A percentile compares a stretch with the other conserved stretches of the same genome.
phyloP scores from a whole-genome alignment of 2,329 filamentous ascomycete genomes.

The Dactylellina cionopaga region DNA sequence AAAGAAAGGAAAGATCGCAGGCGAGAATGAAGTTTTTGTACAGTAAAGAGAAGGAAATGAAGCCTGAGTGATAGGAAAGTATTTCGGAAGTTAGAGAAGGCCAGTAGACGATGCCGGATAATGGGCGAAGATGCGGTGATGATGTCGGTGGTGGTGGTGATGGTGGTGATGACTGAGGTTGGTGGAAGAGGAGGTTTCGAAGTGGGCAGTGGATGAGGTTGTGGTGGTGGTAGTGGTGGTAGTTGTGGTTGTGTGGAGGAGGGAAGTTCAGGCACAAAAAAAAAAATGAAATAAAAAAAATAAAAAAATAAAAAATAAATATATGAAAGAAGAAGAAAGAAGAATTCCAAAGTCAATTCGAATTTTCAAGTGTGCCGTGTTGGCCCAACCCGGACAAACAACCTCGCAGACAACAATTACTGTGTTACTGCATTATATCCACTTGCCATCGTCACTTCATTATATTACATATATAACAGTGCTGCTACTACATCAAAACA shows the following conservation, averaged over 20 bases:
- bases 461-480: too few species aligned
- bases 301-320: constrained; percentile 1
- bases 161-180: constrained; percentile 8
- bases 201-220: constrained; percentile 6
- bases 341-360: too few species aligned
- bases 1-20: background rate
- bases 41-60: constrained; percentile 24
- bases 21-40: constrained; percentile 10
- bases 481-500: too few species aligned
- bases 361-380: constrained; percentile 39
- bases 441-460: too few species aligned
- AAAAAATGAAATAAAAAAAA: constrained; percentile 12
- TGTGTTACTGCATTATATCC: too few species aligned
- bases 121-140: background rate
- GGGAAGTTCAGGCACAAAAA: constrained; percentile 52
- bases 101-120: background rate
- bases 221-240: constrained; percentile 2
- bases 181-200: background rate
- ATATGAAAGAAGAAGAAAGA: too few species aligned
- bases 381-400: constrained; percentile 20
- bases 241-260: constrained; percentile 48
- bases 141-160: background rate
- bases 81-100: background rate
- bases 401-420: too few species aligned
- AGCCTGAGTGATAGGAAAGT: background rate